A percentile compares a stretch with the other conserved stretches of the same genome.
These are phyloP conservation scores for Rhodosporidiobolus odoratus DNA, from an alignment of 768 basidiomycete species.

Conservation along the genomic window DNA sequence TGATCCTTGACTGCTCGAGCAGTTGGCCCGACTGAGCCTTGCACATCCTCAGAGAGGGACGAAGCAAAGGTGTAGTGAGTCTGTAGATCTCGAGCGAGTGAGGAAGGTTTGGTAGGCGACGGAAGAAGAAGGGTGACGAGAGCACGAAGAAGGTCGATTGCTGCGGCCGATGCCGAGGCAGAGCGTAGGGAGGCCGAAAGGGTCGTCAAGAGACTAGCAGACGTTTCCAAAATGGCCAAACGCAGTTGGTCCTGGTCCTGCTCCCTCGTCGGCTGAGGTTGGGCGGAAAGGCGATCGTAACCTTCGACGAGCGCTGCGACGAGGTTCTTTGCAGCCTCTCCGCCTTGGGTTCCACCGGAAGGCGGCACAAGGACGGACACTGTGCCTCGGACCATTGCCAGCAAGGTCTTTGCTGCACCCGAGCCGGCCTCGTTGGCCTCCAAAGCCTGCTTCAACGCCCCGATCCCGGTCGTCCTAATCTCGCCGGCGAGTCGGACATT, in stretches of 20 bases:
- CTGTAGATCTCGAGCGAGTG: constrained; percentile 1
- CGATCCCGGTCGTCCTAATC: background rate
- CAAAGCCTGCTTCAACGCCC: background rate
- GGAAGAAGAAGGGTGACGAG: constrained; percentile 1
- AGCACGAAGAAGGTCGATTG: constrained; percentile 5
- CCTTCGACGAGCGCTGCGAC: background rate
- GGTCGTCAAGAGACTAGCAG: background rate
- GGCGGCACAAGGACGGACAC: background rate
- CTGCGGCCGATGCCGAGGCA: background rate
- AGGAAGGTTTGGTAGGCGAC: background rate
- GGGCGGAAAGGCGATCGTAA: background rate
- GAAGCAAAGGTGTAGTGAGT: background rate
- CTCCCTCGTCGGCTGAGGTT: too few relatives aligned
- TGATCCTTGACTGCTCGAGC: constrained; percentile 22
- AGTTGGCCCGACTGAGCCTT: constrained; percentile 4
- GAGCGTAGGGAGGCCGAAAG: background rate
- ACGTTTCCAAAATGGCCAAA: constrained; percentile 10
- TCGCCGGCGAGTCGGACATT: background rate
- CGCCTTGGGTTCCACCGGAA: background rate
- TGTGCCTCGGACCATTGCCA: constrained; percentile 2
- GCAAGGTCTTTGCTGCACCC: background rate
- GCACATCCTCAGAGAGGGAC: background rate
- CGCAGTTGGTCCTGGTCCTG: background rate
- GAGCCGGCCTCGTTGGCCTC: too few relatives aligned
- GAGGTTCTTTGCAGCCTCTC: background rate